Percentiles rank a stretch among this genome's conserved stretches.
phyloP scores from a whole-genome alignment of 495 filamentous ascomycete genomes.

The Trichocladium uniseriatum region DNA sequence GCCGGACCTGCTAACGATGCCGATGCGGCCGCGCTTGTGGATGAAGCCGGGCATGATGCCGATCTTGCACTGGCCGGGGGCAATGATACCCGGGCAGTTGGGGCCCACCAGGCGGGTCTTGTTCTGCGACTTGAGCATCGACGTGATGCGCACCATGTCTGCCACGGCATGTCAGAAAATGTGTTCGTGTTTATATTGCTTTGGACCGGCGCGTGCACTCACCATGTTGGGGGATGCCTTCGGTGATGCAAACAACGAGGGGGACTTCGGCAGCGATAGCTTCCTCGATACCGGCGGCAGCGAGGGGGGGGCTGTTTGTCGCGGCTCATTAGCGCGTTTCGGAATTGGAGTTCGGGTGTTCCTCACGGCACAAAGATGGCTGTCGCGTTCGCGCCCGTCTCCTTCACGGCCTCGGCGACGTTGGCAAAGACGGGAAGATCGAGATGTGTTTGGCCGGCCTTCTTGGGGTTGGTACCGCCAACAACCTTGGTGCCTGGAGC shows the following conservation, averaged over 20 bases:
- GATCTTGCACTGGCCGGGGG: conserved; percentile 97
- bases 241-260: conserved; percentile 94
- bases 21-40: conserved; percentile 97
- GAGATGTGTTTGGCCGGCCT: conserved; percentile 83
- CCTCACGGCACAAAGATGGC: conserved; percentile 95
- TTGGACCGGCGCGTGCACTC: conserved; percentile 31
- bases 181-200: neutral
- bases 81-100: conserved; percentile 98
- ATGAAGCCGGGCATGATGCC: conserved; percentile 99
- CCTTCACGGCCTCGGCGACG: conserved; percentile 80
- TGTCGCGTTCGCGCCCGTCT: conserved; percentile 82
- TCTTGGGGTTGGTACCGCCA: conserved; percentile 97
- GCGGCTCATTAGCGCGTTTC: neutral
- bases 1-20: conserved; percentile 96
- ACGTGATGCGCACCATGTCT: conserved; percentile 99
- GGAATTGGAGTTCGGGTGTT: neutral
- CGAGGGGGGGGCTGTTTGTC: conserved; percentile 65
- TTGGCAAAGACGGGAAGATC: conserved; percentile 88
- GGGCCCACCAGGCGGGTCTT: conserved; percentile 95
- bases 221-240: conserved; percentile 97
- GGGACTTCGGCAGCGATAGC: conserved; percentile 86
- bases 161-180: conserved; percentile 10
- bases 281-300: conserved; percentile 93
- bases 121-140: conserved; percentile 93
- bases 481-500: conserved; percentile 83